Conservation (phyloP, 2,329 filamentous ascomycete genomes). For the Fusarium sp. region DNA sequence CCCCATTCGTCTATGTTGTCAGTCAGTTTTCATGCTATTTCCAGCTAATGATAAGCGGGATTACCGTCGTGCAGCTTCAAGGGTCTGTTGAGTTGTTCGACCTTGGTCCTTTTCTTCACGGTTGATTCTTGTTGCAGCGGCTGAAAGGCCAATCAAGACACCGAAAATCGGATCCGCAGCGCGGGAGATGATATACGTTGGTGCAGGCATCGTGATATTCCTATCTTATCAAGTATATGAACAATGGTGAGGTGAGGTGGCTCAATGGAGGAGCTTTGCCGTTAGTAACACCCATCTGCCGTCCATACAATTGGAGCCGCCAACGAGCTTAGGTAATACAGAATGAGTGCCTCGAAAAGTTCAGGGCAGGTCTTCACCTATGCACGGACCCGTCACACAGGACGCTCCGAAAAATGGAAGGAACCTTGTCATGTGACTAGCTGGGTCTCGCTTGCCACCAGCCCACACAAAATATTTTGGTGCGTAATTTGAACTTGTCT, state of each 20-base stretch:
- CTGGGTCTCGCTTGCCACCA: slow-evolving; percentile 51
- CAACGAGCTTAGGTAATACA: not conserved
- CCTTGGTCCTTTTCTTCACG: slow-evolving; percentile 69
- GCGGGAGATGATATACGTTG: slow-evolving; percentile 69
- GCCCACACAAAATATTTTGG: slow-evolving; percentile 55
- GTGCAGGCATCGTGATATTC: slow-evolving; percentile 56
- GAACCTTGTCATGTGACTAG: slow-evolving; percentile 49
- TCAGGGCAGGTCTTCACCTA: not conserved
- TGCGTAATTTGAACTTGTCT: slow-evolving; percentile 16
- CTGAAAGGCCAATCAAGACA: slow-evolving; percentile 63
- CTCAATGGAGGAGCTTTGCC: not conserved
- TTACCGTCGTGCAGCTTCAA: slow-evolving; percentile 57
- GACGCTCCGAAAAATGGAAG: not conserved
- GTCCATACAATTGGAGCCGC: not conserved
- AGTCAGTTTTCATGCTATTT: slow-evolving; percentile 3
- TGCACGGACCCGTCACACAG: slow-evolving; percentile 31
- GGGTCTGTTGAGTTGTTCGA: slow-evolving; percentile 59
- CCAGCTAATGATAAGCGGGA: not conserved
- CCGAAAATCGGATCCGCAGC: slow-evolving; percentile 68
- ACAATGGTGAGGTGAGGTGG: not conserved
- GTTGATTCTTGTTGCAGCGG: slow-evolving; percentile 66
- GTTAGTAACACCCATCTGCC: not conserved
- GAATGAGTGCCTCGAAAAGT: not conserved
- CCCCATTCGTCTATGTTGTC: slow-evolving; percentile 44
- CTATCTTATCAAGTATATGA: not conserved